Base-by-base conservation (phyloP, 2,329 filamentous ascomycete genomes). In the Xylaria hypoxylon region DNA sequence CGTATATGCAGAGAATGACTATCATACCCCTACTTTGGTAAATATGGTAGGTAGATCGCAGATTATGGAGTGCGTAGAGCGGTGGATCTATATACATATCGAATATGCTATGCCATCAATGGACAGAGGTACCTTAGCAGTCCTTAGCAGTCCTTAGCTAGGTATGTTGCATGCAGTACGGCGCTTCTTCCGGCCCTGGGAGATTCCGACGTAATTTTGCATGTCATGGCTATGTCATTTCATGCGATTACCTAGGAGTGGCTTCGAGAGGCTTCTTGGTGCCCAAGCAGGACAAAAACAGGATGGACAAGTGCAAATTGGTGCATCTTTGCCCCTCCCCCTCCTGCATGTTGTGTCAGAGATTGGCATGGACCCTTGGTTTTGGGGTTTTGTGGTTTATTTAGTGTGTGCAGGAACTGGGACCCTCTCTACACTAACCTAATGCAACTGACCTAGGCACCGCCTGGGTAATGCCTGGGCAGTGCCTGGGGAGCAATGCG, bases 191-290 rank as follows among this genome's bases (percentile, higher is more conserved):
- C 42, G 47, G 17, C 33, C 24, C 38, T 53, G 35, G 35, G 13
- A 15, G 35, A 5, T 55, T 55, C 35, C 8, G 22, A 24, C 35
- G n/a, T 57, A 11, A 11, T 6, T 31, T 28, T 28, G 11, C 40
- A 48, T 57, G 52, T 65, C 50, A 65, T 65, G 17, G 7, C 31
- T 13, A 58, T 65, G 63, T 62, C 48, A 59, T 62, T n/a, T n/a
- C n/a, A n/a, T n/a, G n/a, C n/a, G n/a, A n/a, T n/a, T n/a, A n/a
- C n/a, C n/a, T 51, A 15, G 42, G 47, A 19, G 59, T 17, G 31
- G 31, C 53, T 44, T 61, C 58, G 38, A 56, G 56, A 55, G 40
- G 19, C 24, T 53, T 57, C 47, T 44, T 45, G 55, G 53, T 59
- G 48, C 59, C 44, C 51, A 59, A 61, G 45, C 5, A 47, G 19